Percentiles rank a stretch among this genome's conserved stretches.
Conservation (phyloP, 495 filamentous ascomycete genomes). For the Aspergillus conjunctus region DNA sequence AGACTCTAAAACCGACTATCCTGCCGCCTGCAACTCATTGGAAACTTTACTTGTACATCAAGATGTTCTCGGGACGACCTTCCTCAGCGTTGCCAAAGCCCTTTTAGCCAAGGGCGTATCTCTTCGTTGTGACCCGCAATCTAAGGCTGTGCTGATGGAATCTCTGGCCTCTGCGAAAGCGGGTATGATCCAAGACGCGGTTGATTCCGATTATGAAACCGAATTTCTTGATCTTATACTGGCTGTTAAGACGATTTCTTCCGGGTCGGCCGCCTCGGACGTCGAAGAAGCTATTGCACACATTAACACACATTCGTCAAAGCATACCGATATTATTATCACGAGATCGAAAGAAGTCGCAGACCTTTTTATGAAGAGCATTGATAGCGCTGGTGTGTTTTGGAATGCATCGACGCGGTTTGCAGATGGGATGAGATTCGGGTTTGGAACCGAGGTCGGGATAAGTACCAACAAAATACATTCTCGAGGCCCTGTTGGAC, state of each 20-base stretch:
- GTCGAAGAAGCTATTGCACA: constrained; percentile 76
- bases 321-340: constrained; percentile 93
- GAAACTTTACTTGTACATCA: constrained; percentile 89
- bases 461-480: constrained; percentile 99
- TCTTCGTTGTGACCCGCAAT: constrained; percentile 76
- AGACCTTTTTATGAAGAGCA: constrained; percentile 73
- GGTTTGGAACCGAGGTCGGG: constrained; percentile 96
- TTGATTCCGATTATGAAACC: constrained; percentile 74
- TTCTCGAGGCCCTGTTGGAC: constrained; percentile 85
- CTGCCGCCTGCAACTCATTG: constrained; percentile 92
- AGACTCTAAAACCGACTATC: constrained; percentile 92
- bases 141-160: constrained; percentile 59
- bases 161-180: constrained; percentile 37
- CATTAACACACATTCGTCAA: constrained; percentile 89
- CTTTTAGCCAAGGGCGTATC: constrained; percentile 76
- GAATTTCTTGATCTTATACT: constrained; percentile 88
- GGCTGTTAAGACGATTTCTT: constrained; percentile 76
- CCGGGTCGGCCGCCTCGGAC: constrained; percentile 31
- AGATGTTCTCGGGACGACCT: constrained; percentile 62
- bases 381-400: constrained; percentile 92
- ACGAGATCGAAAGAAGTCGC: constrained; percentile 67
- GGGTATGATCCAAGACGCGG: constrained; percentile 61
- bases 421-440: constrained; percentile 94
- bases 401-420: constrained; percentile 96
- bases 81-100: constrained; percentile 70